These are phyloP conservation scores for Crucibulum cyathiforme DNA, from an alignment of 1,284 basidiomycete genomes.

Conservation along the genomic window DNA sequence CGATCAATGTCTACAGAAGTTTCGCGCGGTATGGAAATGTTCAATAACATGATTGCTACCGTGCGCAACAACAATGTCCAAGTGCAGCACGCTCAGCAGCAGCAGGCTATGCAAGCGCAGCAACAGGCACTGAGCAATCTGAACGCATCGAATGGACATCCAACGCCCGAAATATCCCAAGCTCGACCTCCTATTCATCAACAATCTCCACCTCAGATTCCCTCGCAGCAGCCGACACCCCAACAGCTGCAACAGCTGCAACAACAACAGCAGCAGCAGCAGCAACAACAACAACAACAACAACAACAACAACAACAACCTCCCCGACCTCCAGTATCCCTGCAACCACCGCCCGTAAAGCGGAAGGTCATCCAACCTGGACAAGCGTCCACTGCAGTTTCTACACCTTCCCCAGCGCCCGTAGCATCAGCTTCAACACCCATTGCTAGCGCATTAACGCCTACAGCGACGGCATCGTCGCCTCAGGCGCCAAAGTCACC, in stretches of 20 bases:
- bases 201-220: slow-evolving; percentile 12
- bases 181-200: neutral
- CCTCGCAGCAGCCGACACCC: slow-evolving; percentile 37
- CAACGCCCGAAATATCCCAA: neutral
- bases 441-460: slow-evolving; percentile 55
- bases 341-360: slow-evolving; percentile 33
- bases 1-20: slow-evolving; percentile 55
- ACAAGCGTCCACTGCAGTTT: slow-evolving; percentile 19
- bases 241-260: slow-evolving; percentile 39
- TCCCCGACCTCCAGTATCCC: slow-evolving; percentile 23
- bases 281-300: slow-evolving; percentile 18
- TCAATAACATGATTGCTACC: slow-evolving; percentile 24
- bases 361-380: neutral
- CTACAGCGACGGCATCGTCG: slow-evolving; percentile 50
- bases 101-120: slow-evolving; percentile 1
- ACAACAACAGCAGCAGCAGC: slow-evolving; percentile 22
- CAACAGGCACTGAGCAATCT: slow-evolving; percentile 7
- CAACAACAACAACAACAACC: slow-evolving; percentile 10
- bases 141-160: neutral
- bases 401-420: slow-evolving; percentile 45
- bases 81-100: slow-evolving; percentile 30
- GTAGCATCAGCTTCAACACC: slow-evolving; percentile 58
- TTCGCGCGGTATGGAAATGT: slow-evolving; percentile 46
- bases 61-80: neutral
- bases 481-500: slow-evolving; percentile 63